Base-by-base conservation (phyloP, 1,284 basidiomycete genomes). In the Paramarasmius palmivorus region DNA sequence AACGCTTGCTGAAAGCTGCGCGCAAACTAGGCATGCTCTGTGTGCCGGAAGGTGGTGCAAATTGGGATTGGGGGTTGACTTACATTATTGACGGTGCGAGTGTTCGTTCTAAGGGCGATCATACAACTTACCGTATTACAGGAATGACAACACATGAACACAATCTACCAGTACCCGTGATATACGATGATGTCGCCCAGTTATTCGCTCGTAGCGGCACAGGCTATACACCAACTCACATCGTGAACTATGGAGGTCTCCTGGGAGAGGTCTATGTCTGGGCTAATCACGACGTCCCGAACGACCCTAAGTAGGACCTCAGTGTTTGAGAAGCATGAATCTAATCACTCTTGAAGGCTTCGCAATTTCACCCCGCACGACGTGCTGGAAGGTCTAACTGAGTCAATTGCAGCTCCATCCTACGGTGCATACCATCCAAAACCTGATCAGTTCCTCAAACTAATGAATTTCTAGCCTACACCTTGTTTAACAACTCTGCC, bases 91-190 rank as follows among this genome's bases (percentile, higher is more conserved):
- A 89, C 60, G 87, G 86, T 82, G 58, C 15, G 57, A n/a, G 44
- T 44, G 25, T n/a, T 52, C 10, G 17, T 48, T 19, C 9, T 40
- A 34, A 17, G 40, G n/a, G 14, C 7, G 35, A 53, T 6, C 7
- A 29, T 19, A 20, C 25, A 39, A 26, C 17, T 20, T 26, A 20
- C 23, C 32, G 20, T 32, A 6, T n/a, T 37, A 26, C 49, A 89
- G 86, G 86, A 14, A 90, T 90, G 87, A 88, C 87, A 1, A 88
- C 87, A 0, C 68, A 89, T n/a, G 88, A 90, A 62, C 87, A 90
- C 59, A 71, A 83, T 7, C 63, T 90, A 19, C 88, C 88, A 3
- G 71, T 88, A 4, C 78, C 87, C 0, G 68, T 69, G 15, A 71
- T 90, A 6, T 88, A 84, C 60, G 84, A 89, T n/a, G 87, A 90